Base-by-base conservation (phyloP, 352 stramenopile species). In the Blastocystis sp. region DNA sequence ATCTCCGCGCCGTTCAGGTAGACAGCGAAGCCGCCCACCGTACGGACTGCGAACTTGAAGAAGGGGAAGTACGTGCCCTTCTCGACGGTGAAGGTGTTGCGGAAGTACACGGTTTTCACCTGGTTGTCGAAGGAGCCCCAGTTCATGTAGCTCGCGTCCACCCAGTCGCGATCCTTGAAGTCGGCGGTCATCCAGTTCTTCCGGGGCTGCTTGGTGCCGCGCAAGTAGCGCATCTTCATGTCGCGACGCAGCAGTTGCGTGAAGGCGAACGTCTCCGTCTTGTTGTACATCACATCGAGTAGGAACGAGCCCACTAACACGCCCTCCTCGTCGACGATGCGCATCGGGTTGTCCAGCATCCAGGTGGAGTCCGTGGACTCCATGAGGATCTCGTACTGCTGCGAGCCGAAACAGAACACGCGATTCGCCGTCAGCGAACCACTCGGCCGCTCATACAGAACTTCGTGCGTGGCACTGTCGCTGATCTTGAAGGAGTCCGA, bases 1-100 rank as follows among this genome's bases (percentile, higher is more conserved):
- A 77, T 35, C 33, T 77, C 66, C 66, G 21, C 29, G 21, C 66
- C 66, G 45, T 77, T 77, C 12, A 77, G 37, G 55, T 77, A 77
- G n/a, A 26, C n/a, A 24, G 50, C 66, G 10, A 37, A 60, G 37
- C 66, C 66, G 26, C n/a, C 33, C n/a, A 50, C 50, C 3, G 50
- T 45, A 16, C 50, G 21, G 2, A 77, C 2, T 16, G 37, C 26
- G 33, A 77, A 77, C 16, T 29, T 12, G 33, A 77, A 77, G 33
- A 29, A n/a, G 12, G 66, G 33, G 9, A 60, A 45, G 10, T 33
- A 31, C 31, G 29, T 24, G 21, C 29, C 50, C 16, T 45, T 51
- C 9, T 16, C 6, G 1, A 77, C 13, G 9, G 24, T 29, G 33
- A 77, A 77, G 12, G 16, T 10, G 24, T 21, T 51, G 26, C 66